Base-by-base conservation (phyloP, 192 early-diverging fungal genomes). In the Rhizoclosmatium globosum region DNA sequence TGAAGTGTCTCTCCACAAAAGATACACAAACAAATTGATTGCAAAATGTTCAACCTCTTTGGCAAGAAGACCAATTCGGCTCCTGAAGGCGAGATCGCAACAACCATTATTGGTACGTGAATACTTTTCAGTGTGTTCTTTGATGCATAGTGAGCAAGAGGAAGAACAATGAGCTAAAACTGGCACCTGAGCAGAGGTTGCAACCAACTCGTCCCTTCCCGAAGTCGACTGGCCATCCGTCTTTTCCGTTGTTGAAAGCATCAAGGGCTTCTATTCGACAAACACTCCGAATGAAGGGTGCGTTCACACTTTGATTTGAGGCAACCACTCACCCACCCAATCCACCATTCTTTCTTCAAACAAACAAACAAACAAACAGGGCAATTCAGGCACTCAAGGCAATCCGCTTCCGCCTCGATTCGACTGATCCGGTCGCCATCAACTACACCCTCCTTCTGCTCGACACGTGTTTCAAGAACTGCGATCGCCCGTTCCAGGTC, bases 391-490 rank as follows among this genome's bases (percentile, higher is more conserved):
- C 74, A 6, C 31, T 76, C 9, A 76, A 76, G 39, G 74, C 74
- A 6, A 76, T 76, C 48, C 31, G 64, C 11, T 76, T 50, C 64
- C 9, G 64, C 19, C 64, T 76, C 13, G 39, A 15, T 45, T 9
- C 4, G 2, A 31, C 19, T 17, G 60, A 64, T 74, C 73, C 71
- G 62, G 78, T 80, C 43, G 79, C 43, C 41, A 44, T 80, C 4
- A 75, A 74, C 46, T 80, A 75, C 72, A 68, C 71, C 0, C 53
- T 80, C n/a, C 44, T 62, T n/a, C n/a, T 47, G 19, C 65, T 80
- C n/a, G 66, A 80, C 68, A 42, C 64, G 23, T 68, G 72, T 42
- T 73, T 65, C 50, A 60, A 75, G 42, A 80, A 69, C 79, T 80
- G 79, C 48, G 79, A 58, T 17, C n/a, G n/a, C n/a, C 11, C 39